Base-by-base conservation (phyloP, 805 yeast species). In the Torulaspora quercuum region DNA sequence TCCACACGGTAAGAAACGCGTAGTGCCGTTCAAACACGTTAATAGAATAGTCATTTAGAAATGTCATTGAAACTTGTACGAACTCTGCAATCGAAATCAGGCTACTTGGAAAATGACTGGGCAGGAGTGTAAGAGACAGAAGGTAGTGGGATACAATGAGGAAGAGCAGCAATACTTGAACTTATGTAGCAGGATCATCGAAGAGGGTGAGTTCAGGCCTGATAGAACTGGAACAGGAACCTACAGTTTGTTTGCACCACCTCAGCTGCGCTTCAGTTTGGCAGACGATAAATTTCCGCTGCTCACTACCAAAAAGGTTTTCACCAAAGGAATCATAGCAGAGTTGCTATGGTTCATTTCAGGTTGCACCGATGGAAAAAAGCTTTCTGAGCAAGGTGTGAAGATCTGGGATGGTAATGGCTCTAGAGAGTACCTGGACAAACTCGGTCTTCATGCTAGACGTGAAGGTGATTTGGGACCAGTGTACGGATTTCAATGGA, bases 361-460 rank as follows among this genome's bases (percentile, higher is more conserved):
- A 3, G 98, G 97, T 1, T 76, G 80, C 45, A 92, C 99, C 0
- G 94, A 90, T 57, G 94, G 92, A 23, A 82, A 81, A 47, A 69
- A 73, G 45, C 67, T 92, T 27, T 67, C 81, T 10, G 94, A 81
- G 3, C 75, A 81, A 49, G 95, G 95, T 22, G 94, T 92, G n/a
- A 89, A 79, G 55, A 92, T 92, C 38, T 92, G 99, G 99, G 98
- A 92, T 61, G 98, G 98, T 11, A 92, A 92, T 59, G 98, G 97
- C 7, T 84, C 95, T 23, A 71, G 97, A 43, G 95, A 87, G 61
- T 92, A 77, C 58, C 68, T 92, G 37, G 97, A 92, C 59, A 72
- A 76, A 3, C 64, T 88, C 23, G 98, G 97, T 1, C 72, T 92
- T 29, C 72, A 72, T 0, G 70, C 83, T 41, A 78, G 95, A 57